Evolutionary conservation across 2,329 filamentous ascomycete genomes (phyloP).

Genomic region (Fusarium albosuccineum): DNA sequence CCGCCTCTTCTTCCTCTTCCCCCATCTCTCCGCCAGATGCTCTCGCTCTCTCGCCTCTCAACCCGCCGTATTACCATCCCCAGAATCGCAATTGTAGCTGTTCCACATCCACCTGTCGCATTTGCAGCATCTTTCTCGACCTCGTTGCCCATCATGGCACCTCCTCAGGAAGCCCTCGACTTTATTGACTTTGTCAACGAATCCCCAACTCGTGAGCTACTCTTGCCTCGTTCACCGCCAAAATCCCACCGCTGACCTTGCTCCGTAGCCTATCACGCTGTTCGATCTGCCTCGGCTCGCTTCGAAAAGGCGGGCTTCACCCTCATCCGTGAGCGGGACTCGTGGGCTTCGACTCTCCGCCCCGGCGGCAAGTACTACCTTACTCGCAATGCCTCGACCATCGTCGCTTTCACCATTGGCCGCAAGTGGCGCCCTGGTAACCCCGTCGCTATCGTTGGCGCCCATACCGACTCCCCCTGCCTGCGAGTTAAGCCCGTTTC

Average conservation of each 20-base stretch:
- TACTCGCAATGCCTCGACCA: slow-evolving; percentile 91
- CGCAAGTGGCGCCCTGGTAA: slow-evolving; percentile 92
- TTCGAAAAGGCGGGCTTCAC: slow-evolving; percentile 88
- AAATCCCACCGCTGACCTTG: slow-evolving; percentile 34
- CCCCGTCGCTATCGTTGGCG: slow-evolving; percentile 91
- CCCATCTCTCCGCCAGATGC: slow-evolving; percentile 37
- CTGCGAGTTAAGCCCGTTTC: slow-evolving; percentile 94
- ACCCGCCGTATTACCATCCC: slow-evolving; percentile 25
- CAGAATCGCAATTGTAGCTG: slow-evolving; percentile 28
- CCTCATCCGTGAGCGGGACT: slow-evolving; percentile 89
- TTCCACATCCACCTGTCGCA: slow-evolving; percentile 1
- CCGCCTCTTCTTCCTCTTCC: slow-evolving; percentile 12
- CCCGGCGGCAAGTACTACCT: slow-evolving; percentile 97
- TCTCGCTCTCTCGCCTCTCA: slow-evolving; percentile 30
- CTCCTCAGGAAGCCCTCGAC: slow-evolving; percentile 75
- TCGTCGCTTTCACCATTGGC: slow-evolving; percentile 93
- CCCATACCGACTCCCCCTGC: slow-evolving; percentile 95
- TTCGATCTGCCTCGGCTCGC: slow-evolving; percentile 80
- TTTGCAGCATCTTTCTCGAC: slow-evolving; percentile 45
- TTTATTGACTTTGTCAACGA: slow-evolving; percentile 95
- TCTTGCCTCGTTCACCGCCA: not conserved
- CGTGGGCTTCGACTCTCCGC: slow-evolving; percentile 82
- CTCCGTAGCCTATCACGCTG: slow-evolving; percentile 88
- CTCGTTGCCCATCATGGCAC: slow-evolving; percentile 61
- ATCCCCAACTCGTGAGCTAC: slow-evolving; percentile 85